phyloP scores from a whole-genome alignment of 1,284 basidiomycete genomes.

The Pyrrhoderma noxium region DNA sequence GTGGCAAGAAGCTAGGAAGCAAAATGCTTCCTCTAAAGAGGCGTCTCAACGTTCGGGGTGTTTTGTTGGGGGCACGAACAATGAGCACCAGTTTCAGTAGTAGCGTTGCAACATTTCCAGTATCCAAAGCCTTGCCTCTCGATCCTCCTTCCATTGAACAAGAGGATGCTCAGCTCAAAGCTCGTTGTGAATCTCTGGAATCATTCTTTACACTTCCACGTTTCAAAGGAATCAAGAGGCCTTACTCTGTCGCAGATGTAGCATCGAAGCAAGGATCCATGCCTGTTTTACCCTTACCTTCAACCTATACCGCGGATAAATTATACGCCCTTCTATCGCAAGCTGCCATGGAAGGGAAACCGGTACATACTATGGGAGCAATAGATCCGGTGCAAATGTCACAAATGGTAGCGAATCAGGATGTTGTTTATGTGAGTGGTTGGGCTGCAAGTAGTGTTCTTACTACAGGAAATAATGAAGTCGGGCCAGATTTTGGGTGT shows the following conservation, averaged over 20 bases:
- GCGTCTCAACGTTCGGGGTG: constrained; percentile 1
- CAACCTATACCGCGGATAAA: constrained; percentile 77
- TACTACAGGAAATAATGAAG: constrained; percentile 90
- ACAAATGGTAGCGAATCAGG: constrained; percentile 94
- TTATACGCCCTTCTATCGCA: constrained; percentile 61
- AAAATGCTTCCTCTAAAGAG: constrained; percentile 11
- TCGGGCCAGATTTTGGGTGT: constrained; percentile 95
- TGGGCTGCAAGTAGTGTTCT: constrained; percentile 87
- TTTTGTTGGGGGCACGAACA: constrained; percentile 6
- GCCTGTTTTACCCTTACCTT: constrained; percentile 71
- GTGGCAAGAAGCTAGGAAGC: not conserved
- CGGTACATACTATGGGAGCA: constrained; percentile 82
- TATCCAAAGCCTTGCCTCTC: constrained; percentile 41
- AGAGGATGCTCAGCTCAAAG: constrained; percentile 61
- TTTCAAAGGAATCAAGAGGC: constrained; percentile 67
- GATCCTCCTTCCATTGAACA: constrained; percentile 55
- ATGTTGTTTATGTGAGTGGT: constrained; percentile 93
- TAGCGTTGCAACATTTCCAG: constrained; percentile 10
- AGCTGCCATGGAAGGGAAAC: constrained; percentile 57
- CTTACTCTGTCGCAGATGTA: constrained; percentile 73
- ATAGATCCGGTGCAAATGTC: constrained; percentile 93
- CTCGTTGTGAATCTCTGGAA: constrained; percentile 55
- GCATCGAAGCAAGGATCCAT: constrained; percentile 87
- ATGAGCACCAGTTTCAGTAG: constrained; percentile 16
- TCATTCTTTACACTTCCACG: constrained; percentile 72